These are phyloP conservation scores for Tolypocladium tropicale DNA, from an alignment of 2,329 filamentous ascomycete species.

Conservation along the genomic window DNA sequence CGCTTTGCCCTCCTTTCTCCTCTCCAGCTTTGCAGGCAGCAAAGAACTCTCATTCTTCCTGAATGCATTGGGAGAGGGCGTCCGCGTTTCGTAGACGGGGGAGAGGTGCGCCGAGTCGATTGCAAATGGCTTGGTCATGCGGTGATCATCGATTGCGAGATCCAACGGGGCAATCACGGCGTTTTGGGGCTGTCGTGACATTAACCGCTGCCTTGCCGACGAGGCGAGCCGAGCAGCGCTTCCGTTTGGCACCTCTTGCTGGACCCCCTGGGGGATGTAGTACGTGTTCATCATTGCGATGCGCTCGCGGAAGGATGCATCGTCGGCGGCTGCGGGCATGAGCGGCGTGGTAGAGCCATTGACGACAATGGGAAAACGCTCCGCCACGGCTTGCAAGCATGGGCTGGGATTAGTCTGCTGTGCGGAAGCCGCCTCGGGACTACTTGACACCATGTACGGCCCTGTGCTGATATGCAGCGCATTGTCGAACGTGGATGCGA, in stretches of 20 bases:
- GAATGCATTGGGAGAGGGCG: conserved; percentile 54
- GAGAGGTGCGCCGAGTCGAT: conserved; percentile 48
- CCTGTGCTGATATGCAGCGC: conserved; percentile 15
- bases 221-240: conserved; percentile 19
- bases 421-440: background rate
- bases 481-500: conserved; percentile 12
- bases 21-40: conserved; percentile 14
- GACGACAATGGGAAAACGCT: conserved; percentile 21
- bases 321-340: conserved; percentile 15
- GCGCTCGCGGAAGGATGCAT: conserved; percentile 30
- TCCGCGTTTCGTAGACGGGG: conserved; percentile 64
- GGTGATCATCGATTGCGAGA: conserved; percentile 37
- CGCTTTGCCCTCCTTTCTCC: background rate
- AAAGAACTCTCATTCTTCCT: conserved; percentile 39
- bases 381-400: conserved; percentile 9
- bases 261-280: conserved; percentile 15
- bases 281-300: conserved; percentile 28
- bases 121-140: conserved; percentile 21
- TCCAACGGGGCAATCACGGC: conserved; percentile 45
- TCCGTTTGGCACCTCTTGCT: conserved; percentile 20
- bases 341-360: conserved; percentile 21
- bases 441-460: background rate
- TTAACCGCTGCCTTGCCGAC: conserved; percentile 23
- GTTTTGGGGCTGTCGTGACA: conserved; percentile 33
- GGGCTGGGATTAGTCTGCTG: conserved; percentile 2